phyloP scores from a whole-genome alignment of 2,329 filamentous ascomycete genomes.

The Dendryphion nanum region DNA sequence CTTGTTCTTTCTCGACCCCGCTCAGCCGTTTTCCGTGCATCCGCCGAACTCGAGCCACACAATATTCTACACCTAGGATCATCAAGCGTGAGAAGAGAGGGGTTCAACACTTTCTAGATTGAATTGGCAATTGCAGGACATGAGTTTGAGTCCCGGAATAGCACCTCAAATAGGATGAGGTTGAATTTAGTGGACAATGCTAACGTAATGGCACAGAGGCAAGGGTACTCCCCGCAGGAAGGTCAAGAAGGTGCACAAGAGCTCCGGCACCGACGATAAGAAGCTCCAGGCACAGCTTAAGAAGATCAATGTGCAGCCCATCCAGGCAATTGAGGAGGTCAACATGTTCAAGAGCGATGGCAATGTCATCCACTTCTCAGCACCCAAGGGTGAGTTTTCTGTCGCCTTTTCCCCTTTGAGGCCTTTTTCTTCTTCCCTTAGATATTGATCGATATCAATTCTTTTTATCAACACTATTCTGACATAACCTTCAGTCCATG shows the following conservation, averaged over 20 bases:
- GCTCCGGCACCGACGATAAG: slow-evolving; percentile 95
- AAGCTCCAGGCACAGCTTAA: slow-evolving; percentile 96
- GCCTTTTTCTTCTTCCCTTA: neutral
- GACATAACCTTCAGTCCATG: slow-evolving; percentile 87
- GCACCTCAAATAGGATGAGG: too few relatives aligned
- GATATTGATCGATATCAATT: neutral
- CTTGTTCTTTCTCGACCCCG: too few relatives aligned
- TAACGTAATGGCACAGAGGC: slow-evolving; percentile 59
- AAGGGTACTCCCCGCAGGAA: slow-evolving; percentile 98
- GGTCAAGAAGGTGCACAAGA: slow-evolving; percentile 96
- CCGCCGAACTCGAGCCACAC: neutral
- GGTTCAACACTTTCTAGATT: too few relatives aligned
- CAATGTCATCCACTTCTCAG: slow-evolving; percentile 99
- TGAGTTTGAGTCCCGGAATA: too few relatives aligned
- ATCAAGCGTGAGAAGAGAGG: too few relatives aligned
- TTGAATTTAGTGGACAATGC: too few relatives aligned
- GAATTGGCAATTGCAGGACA: too few relatives aligned
- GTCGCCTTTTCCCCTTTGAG: neutral
- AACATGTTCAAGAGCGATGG: slow-evolving; percentile 99
- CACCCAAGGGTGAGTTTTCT: slow-evolving; percentile 80
- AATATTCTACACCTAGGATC: too few relatives aligned
- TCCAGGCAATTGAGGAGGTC: slow-evolving; percentile 99
- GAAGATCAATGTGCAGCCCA: slow-evolving; percentile 99
- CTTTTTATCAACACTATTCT: neutral
- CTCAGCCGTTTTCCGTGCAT: too few relatives aligned